Percentiles rank a stretch among this genome's conserved stretches.
These are phyloP conservation scores for Drosera capensis DNA, from an alignment of 148 eudicot genomes.

Conservation along the genomic window DNA sequence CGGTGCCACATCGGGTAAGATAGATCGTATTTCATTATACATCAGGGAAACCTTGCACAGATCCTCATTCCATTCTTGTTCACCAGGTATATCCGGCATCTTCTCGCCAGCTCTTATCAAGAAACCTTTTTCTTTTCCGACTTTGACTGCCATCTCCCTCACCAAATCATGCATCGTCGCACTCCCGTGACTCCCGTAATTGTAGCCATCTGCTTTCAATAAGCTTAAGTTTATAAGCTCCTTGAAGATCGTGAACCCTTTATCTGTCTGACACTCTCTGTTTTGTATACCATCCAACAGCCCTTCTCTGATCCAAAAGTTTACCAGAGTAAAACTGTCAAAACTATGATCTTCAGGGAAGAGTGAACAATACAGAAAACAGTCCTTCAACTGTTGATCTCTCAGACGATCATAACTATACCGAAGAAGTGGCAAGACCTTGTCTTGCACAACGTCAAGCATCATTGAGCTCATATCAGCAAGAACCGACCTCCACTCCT, in stretches of 20 bases:
- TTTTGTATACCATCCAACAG: conserved; percentile 8
- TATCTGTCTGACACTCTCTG: conserved; percentile 6
- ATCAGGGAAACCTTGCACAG: conserved; percentile 9
- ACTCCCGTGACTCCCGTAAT: conserved; percentile 1
- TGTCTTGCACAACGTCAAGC: conserved; percentile 9
- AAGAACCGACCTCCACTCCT: conserved; percentile 11
- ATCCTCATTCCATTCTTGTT: conserved; percentile 6
- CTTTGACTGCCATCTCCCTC: conserved; percentile 17
- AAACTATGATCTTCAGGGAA: conserved; percentile 14
- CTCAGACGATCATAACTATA: conserved; percentile 10
- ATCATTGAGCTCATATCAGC: conserved; percentile 6
- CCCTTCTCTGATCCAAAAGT: conserved; percentile 9
- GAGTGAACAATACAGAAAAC: conserved; percentile 11
- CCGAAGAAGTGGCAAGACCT: conserved; percentile 8
- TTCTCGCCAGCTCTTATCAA: conserved; percentile 2
- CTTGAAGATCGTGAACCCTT: conserved; percentile 11
- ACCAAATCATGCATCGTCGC: conserved; percentile 24
- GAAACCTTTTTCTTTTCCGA: conserved; percentile 1
- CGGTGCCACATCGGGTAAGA: conserved; percentile 2
- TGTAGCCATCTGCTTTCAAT: conserved; percentile 5
- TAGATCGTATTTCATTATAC: conserved; percentile 1
- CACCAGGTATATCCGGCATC: conserved; percentile 3
- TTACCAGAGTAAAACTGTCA: conserved; percentile 3
- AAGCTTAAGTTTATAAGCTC: conserved; percentile 11
- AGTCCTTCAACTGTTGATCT: neutral